Evolutionary conservation across 2,329 filamentous ascomycete species (phyloP), one percentile per base, ranked within the genome.

Genomic region (Escovopsis sp.): DNA sequence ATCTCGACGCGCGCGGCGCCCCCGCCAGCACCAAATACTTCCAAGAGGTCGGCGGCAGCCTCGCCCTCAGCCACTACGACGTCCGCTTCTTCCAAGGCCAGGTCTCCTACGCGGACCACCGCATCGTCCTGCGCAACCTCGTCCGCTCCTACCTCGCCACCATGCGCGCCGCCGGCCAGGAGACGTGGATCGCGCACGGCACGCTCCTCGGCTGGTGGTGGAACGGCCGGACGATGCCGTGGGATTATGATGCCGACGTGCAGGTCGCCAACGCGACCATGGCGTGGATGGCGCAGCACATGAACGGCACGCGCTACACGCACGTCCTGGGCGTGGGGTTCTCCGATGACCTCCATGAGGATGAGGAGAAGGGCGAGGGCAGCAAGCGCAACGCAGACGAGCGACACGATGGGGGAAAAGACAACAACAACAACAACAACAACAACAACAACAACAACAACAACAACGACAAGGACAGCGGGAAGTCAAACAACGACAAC

Each of bases 121-220:
- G 68, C n/a, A 61, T 70, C 19, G 73, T 72, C 5, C 68, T 88
- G 37, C 66, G 67, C 34, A 68, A 81, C 52, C 72, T 90, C 44
- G 70, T 86, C 43, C 72, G 76, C 42, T 76, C 80, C 35, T 90
- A 90, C 57, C 66, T 90, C 31, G 64, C 66, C 31, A 75, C 72
- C 37, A 79, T 82, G 54, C 61, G 64, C 31, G 62, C 69, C 14
- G 63, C 77, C 36, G 70, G 72, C 6, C 58, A 85, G 41, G 81
- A 88, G 57, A 88, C 84, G 0, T 90, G 84, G 84, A 73, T 92
- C 39, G 83, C 84, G 27, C 84, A 92, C 54, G 84, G 84, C 33
- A 86, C 83, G 4, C 60, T 90, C 34, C 62, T 92, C 16, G 84
- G 83, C 11, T 92, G 84, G 84, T 90, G 81, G 80, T 92, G 84